Evolutionary conservation across 2,329 filamentous ascomycete genomes (phyloP), one percentile per base, ranked within the genome.

Genomic region (Ascochyta koolunga): DNA sequence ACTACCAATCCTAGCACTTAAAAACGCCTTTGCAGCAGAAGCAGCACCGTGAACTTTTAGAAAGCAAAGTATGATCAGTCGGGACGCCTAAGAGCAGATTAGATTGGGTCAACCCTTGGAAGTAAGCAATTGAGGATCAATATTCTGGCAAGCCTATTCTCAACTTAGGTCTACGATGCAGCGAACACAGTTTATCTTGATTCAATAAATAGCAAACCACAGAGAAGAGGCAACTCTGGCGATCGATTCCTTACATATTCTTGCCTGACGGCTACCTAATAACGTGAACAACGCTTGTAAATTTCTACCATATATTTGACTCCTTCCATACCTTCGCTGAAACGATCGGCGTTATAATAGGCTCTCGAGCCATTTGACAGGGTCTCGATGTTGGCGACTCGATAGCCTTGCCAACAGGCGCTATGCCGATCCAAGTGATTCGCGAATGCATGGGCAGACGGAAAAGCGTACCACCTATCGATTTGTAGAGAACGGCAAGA

Each of bases 381-480:
- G 47, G 39, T 18, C 47, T 43, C 18, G 45, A 24, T 22, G 36
- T 49, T 8, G 45, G 45, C 36, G 45, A 41, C 24, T 38, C 31
- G 18, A 21, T 15, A 15, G 45, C 45, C 8, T 49, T 5, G 15
- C 36, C 45, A 15, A 40, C 36, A 15, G 36, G 45, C 13, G 45
- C 45, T 13, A 49, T 49, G 36, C 18, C 24, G 24, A 40, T 49
- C 16, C 45, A 50, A 24, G 31, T 50, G 18, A 37, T 43, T 24
- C 39, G 37, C 18, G 38, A 50, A 42, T 42, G 27, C 19, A 50
- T 42, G 47, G 47, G 27, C 8, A 38, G 22, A 24, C 22, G 8
- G 22, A 24, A 24, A 24, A 24, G 22, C 22, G 22, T 24, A 8
- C 22, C 22, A 8, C 8, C 22, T 24, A 24, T 24, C 22, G 22